Conservation (phyloP, 2,329 filamentous ascomycete genomes). For the Rasamsonia emersonii region DNA sequence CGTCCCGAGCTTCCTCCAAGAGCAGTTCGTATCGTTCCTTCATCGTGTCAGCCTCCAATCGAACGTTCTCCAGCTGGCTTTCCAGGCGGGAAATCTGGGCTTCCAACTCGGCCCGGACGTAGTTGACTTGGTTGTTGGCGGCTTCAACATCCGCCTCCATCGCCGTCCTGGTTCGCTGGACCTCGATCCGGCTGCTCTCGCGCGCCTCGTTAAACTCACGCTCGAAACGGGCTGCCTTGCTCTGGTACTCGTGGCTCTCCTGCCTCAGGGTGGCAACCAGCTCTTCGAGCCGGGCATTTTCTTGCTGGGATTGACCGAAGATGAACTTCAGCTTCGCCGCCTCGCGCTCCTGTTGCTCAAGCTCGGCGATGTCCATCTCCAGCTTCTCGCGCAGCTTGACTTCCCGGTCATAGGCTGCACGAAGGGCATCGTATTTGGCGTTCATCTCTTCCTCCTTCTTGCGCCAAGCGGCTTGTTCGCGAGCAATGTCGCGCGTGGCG, state of each 20-base stretch:
- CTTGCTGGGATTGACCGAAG: slow-evolving; percentile 55
- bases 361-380: slow-evolving; percentile 50
- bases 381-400: slow-evolving; percentile 54
- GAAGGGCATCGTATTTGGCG: slow-evolving; percentile 46
- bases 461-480: slow-evolving; percentile 71
- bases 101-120: slow-evolving; percentile 72
- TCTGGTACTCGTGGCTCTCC: slow-evolving; percentile 62
- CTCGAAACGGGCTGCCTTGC: slow-evolving; percentile 60
- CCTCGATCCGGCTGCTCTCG: slow-evolving; percentile 69
- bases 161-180: slow-evolving; percentile 68
- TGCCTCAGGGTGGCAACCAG: slow-evolving; percentile 40
- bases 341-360: slow-evolving; percentile 65
- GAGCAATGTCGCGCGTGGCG: slow-evolving; percentile 68
- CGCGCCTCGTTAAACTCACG: slow-evolving; percentile 77
- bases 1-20: slow-evolving; percentile 68
- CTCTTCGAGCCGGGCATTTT: slow-evolving; percentile 57
- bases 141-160: slow-evolving; percentile 75
- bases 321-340: slow-evolving; percentile 71
- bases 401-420: slow-evolving; percentile 57
- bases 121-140: slow-evolving; percentile 77
- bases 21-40: slow-evolving; percentile 77
- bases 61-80: slow-evolving; percentile 66
- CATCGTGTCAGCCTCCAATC: slow-evolving; percentile 69
- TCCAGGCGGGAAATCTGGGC: slow-evolving; percentile 66
- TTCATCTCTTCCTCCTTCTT: slow-evolving; percentile 56